A percentile compares a stretch with the other conserved stretches of the same genome.
phyloP scores from a whole-genome alignment of 2,329 filamentous ascomycete species.

The Remersonia thermophila region DNA sequence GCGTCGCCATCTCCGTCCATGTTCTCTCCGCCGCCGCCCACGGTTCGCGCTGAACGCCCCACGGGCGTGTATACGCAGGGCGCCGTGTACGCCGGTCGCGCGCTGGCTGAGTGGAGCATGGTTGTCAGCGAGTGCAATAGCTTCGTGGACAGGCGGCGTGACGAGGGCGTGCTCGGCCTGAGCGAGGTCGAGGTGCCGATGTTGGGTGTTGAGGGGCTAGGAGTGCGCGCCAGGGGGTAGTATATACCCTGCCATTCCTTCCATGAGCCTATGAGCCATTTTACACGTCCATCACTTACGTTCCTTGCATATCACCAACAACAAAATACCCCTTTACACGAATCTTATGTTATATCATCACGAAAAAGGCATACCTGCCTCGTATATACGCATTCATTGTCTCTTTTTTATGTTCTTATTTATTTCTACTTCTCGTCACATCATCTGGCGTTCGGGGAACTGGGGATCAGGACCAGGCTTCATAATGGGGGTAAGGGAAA shows the following conservation, averaged over 20 bases:
- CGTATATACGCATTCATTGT: too few relatives aligned
- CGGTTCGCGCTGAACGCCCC: conserved; percentile 33
- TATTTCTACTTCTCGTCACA: too few relatives aligned
- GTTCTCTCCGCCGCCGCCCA: conserved; percentile 4
- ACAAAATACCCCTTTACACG: too few relatives aligned
- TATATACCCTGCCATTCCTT: not conserved
- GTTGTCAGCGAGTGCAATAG: conserved; percentile 69
- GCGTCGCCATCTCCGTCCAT: not conserved
- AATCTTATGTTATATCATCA: too few relatives aligned
- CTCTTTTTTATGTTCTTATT: too few relatives aligned
- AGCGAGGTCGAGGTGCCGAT: conserved; percentile 57
- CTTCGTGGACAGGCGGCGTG: conserved; percentile 63
- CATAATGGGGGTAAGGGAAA: too few relatives aligned
- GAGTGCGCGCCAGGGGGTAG: conserved; percentile 13
- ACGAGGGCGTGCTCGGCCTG: conserved; percentile 57
- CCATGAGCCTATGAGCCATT: too few relatives aligned
- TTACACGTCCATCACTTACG: too few relatives aligned
- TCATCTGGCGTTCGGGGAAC: too few relatives aligned
- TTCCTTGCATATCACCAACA: too few relatives aligned
- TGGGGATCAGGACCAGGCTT: too few relatives aligned
- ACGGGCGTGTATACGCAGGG: conserved; percentile 32
- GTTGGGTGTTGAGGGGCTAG: conserved; percentile 51
- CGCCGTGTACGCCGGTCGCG: conserved; percentile 54
- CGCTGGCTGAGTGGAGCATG: conserved; percentile 66
- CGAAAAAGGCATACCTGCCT: too few relatives aligned